These are phyloP conservation scores for Boletus coccyginus DNA, from an alignment of 768 basidiomycete genomes.

Conservation along the genomic window DNA sequence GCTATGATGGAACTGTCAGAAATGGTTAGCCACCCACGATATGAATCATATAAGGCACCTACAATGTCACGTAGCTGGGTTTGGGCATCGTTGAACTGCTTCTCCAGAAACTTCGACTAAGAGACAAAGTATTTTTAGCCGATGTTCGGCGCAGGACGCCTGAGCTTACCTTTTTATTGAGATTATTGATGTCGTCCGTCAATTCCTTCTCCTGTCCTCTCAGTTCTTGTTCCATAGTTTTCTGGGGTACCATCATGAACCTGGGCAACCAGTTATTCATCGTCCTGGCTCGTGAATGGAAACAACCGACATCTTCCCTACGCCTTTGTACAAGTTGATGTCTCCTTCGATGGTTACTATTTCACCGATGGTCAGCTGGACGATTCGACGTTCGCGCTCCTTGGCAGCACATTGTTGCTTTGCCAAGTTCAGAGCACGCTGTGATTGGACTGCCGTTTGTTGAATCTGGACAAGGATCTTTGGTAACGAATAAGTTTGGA, in stretches of 20 bases:
- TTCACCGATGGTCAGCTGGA: slow-evolving; percentile 87
- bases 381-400: slow-evolving; percentile 85
- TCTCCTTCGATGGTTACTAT: slow-evolving; percentile 66
- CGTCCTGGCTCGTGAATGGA: background rate
- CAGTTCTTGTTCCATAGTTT: slow-evolving; percentile 74
- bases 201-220: slow-evolving; percentile 78
- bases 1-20: slow-evolving; percentile 29
- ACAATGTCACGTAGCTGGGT: slow-evolving; percentile 84
- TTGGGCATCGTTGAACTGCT: slow-evolving; percentile 90
- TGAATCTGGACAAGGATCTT: slow-evolving; percentile 94
- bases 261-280: slow-evolving; percentile 37
- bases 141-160: background rate
- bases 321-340: slow-evolving; percentile 88
- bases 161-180: slow-evolving; percentile 79
- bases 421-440: slow-evolving; percentile 70
- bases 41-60: slow-evolving; percentile 22
- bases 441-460: slow-evolving; percentile 83
- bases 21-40: slow-evolving; percentile 4
- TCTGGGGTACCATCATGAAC: slow-evolving; percentile 87
- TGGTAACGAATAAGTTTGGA: slow-evolving; percentile 17
- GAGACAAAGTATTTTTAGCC: background rate
- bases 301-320: slow-evolving; percentile 81
- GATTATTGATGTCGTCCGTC: slow-evolving; percentile 73
- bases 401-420: slow-evolving; percentile 75
- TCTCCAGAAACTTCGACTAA: slow-evolving; percentile 88